Conservation (phyloP, 768 basidiomycete genomes). For the Leccinum uliginosum region DNA sequence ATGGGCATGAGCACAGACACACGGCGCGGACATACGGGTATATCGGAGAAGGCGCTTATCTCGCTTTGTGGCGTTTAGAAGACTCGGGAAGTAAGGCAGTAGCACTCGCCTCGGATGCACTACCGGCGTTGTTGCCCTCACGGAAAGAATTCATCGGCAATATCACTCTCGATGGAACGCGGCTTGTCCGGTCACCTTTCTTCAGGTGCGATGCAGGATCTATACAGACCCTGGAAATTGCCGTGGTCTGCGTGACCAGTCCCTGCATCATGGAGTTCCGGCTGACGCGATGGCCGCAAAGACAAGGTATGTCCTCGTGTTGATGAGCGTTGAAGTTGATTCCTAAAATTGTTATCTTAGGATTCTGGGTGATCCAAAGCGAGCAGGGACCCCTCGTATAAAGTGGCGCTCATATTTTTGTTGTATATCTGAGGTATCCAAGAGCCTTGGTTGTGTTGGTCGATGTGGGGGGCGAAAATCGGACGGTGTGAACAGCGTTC, state of each 20-base stretch:
- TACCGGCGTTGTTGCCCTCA: constrained; percentile 9
- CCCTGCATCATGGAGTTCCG: constrained; percentile 23
- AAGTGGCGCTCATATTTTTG: background rate
- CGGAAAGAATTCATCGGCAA: constrained; percentile 15
- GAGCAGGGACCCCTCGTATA: constrained; percentile 2
- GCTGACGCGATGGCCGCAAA: constrained; percentile 12
- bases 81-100: constrained; percentile 2
- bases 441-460: background rate
- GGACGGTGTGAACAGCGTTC: background rate
- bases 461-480: background rate
- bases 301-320: constrained; percentile 21
- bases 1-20: constrained; percentile 1
- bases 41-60: constrained; percentile 12
- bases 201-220: constrained; percentile 15
- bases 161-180: constrained; percentile 12
- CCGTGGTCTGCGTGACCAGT: constrained; percentile 18
- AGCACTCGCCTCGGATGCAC: constrained; percentile 2
- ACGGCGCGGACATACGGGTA: constrained; percentile 12
- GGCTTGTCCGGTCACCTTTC: constrained; percentile 4
- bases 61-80: constrained; percentile 19
- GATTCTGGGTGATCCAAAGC: constrained; percentile 19
- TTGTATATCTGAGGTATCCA: no score
- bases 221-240: constrained; percentile 19
- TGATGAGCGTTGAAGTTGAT: background rate
- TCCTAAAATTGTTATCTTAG: constrained; percentile 2